phyloP scores from a whole-genome alignment of 2,329 filamentous ascomycete species.

The Diaporthe citri region DNA sequence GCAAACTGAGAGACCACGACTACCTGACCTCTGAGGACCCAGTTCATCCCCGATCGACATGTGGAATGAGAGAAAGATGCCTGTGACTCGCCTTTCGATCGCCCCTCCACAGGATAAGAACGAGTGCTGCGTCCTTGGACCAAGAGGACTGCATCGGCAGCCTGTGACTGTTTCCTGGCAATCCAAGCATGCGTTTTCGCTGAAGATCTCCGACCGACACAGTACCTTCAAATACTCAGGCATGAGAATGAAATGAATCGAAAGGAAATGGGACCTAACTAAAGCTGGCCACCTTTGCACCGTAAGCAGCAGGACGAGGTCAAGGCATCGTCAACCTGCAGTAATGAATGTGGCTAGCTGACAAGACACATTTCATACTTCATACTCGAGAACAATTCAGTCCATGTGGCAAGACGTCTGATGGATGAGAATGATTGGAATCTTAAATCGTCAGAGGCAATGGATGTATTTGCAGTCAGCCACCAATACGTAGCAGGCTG shows the following conservation, averaged over 20 bases:
- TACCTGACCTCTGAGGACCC: background rate
- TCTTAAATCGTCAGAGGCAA: background rate
- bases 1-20: background rate
- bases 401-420: background rate
- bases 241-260: background rate
- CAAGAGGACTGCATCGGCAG: background rate
- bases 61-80: background rate
- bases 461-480: background rate
- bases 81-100: background rate
- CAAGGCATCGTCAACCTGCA: background rate
- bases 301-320: background rate
- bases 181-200: background rate
- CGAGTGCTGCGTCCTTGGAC: background rate
- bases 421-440: background rate
- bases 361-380: background rate
- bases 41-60: background rate
- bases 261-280: no score
- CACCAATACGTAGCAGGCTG: background rate
- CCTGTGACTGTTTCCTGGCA: background rate
- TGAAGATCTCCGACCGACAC: background rate
- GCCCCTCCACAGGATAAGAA: background rate
- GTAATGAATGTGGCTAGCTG: background rate
- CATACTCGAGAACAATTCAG: background rate
- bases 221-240: rapidly evolving
- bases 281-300: background rate